These are phyloP conservation scores for Neoascochyta sp. DNA, from an alignment of 2,329 filamentous ascomycete genomes.

Conservation along the genomic window DNA sequence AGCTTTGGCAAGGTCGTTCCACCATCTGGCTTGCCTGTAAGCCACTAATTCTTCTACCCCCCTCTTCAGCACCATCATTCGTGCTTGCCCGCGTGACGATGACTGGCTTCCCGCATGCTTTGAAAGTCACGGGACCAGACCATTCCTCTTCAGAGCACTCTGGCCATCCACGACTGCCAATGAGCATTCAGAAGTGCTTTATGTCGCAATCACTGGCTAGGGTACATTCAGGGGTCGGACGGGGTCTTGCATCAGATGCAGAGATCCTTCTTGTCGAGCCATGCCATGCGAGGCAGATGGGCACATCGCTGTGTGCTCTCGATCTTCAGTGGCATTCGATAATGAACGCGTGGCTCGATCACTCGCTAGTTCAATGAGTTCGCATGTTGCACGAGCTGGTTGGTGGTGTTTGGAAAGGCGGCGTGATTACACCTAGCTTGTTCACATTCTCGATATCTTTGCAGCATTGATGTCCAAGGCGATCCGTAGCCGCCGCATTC, in stretches of 20 bases:
- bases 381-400: too few relatives aligned
- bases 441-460: too few relatives aligned
- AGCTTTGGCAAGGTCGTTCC: constrained; percentile 19
- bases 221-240: constrained; percentile 21
- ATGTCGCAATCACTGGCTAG: constrained; percentile 18
- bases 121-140: constrained; percentile 28
- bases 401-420: too few relatives aligned
- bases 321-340: too few relatives aligned
- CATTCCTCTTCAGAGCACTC: constrained; percentile 16
- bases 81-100: constrained; percentile 24
- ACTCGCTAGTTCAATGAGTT: too few relatives aligned
- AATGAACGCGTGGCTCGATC: too few relatives aligned
- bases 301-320: too few relatives aligned
- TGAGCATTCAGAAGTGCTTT: constrained; percentile 12
- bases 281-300: too few relatives aligned
- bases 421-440: too few relatives aligned
- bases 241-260: constrained; percentile 1
- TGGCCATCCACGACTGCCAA: constrained; percentile 21
- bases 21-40: constrained; percentile 26
- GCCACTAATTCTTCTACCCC: constrained; percentile 28
- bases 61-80: constrained; percentile 29
- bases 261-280: too few relatives aligned
- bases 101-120: constrained; percentile 23
- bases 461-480: too few relatives aligned
- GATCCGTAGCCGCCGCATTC: too few relatives aligned